Evolutionary conservation across 2,329 filamentous ascomycete species (phyloP), one percentile per base, ranked within the genome.

Genomic region (Pezicula neosporulosa): DNA sequence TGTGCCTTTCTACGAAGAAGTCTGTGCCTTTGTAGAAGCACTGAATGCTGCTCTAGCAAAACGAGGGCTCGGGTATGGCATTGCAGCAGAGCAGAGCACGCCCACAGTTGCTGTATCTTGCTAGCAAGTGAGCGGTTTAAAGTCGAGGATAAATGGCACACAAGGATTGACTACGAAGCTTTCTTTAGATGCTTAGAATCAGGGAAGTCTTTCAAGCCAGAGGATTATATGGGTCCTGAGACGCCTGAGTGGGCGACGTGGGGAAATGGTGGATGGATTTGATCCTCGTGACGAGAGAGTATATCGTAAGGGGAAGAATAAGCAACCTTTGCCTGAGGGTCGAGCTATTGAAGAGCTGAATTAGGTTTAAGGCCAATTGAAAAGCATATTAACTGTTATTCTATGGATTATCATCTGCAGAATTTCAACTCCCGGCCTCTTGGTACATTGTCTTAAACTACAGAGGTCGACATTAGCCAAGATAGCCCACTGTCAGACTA

Each of bases 221-320:
- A 96, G 71, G 92, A 97, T 66, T 97, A 97, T 71, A 89, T 96
- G 76, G 89, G 86, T 4, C 78, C 77, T 38, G 80, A 87, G 59
- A 97, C 91, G 36, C 89, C 91, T 1, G 90, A 96, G 66, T 97
- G 93, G 94, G 93, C 93, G 9, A 83, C 87, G 16, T 97, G 91
- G 90, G 94, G 93, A 0, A 89, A 92, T 58, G 93, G 93, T 2
- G 94, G 93, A 0, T 2, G 94, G 93, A 0, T 97, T 97, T 67
- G 90, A 97, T 72, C 93, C 93, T 1, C 79, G 89, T 45, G 94
- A 97, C 70, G 82, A 88, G 68, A 80, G 93, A 56, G 91, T 97
- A 8, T 89, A 93, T 68, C 81, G 87, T 60, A 97, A 96, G 72
- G 91, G 92, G 2, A 84, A 85, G 62, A 64, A 63, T 43, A 67